These are phyloP conservation scores for Populus hybrid DNA, from an alignment of 441 rosid genomes.

Conservation along the genomic window DNA sequence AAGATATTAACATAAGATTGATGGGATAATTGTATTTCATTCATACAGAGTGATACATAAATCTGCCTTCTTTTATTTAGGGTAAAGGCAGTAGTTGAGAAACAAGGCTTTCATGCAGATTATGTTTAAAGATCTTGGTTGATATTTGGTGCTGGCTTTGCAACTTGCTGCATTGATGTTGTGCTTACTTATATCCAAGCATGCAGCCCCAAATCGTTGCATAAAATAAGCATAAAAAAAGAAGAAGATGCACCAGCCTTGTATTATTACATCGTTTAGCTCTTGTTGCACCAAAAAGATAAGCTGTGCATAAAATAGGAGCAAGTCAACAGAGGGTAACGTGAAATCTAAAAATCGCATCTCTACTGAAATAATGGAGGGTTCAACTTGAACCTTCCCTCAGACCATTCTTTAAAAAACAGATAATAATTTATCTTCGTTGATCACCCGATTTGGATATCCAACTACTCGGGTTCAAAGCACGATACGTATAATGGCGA, in stretches of 20 bases:
- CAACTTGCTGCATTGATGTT: not conserved
- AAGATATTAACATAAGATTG: not conserved
- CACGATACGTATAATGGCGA: not conserved
- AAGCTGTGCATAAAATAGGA: too few relatives aligned
- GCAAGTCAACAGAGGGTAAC: too few relatives aligned
- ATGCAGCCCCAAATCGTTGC: not conserved
- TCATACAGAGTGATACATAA: constrained; percentile 5
- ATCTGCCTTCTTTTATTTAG: constrained; percentile 9
- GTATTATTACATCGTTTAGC: too few relatives aligned
- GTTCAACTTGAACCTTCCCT: not conserved
- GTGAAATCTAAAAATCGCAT: not conserved
- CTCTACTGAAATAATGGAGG: not conserved
- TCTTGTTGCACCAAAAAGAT: too few relatives aligned
- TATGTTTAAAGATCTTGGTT: constrained; percentile 31
- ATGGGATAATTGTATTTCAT: not conserved
- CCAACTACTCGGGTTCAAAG: not conserved
- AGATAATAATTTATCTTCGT: not conserved
- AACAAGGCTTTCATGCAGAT: constrained; percentile 39
- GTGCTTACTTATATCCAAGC: not conserved
- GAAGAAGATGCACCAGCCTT: too few relatives aligned
- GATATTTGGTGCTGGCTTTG: constrained; percentile 30
- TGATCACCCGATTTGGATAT: not conserved
- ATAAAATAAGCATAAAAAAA: not conserved
- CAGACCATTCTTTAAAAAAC: not conserved
- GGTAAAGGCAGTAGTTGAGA: constrained; percentile 40